Evolutionary conservation across 352 stramenopile genomes (phyloP).

Genomic region (Globisporangium okanoganense): DNA sequence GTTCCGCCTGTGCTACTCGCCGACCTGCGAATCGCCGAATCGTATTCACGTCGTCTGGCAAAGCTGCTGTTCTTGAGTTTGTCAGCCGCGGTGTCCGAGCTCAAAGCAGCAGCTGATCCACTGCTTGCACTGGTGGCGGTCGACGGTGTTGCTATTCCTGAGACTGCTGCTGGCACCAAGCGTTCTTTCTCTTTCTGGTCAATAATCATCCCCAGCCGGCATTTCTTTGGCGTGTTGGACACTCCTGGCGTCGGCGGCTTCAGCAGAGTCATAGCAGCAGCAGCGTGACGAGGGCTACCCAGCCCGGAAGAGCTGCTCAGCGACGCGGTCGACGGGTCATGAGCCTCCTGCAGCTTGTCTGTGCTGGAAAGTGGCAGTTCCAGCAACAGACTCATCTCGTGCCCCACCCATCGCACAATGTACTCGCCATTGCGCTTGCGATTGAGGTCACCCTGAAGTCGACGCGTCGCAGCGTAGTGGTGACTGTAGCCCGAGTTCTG

Average conservation of each 20-base stretch:
- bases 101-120: slow-evolving; percentile 1
- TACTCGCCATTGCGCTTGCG: slow-evolving; percentile 79
- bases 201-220: slow-evolving; percentile 40
- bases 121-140: not conserved
- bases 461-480: slow-evolving; percentile 70
- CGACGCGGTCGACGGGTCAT: slow-evolving; percentile 22
- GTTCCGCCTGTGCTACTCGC: slow-evolving; percentile 1
- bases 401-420: slow-evolving; percentile 76
- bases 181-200: slow-evolving; percentile 55
- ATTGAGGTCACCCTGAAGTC: slow-evolving; percentile 77
- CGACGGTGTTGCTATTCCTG: too few relatives aligned
- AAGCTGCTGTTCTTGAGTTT: slow-evolving; percentile 77
- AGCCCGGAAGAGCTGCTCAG: slow-evolving; percentile 1
- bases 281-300: not conserved
- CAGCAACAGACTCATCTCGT: slow-evolving; percentile 78
- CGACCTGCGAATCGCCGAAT: slow-evolving; percentile 48
- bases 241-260: slow-evolving; percentile 24
- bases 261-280: not conserved
- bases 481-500: slow-evolving; percentile 63
- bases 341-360: slow-evolving; percentile 47
- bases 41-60: slow-evolving; percentile 62
- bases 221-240: slow-evolving; percentile 57
- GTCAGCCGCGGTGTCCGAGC: slow-evolving; percentile 18
- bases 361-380: slow-evolving; percentile 42
- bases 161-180: not conserved